Base-by-base conservation (phyloP, 2,329 filamentous ascomycete species). In the Paraconiothyrium brasiliense region DNA sequence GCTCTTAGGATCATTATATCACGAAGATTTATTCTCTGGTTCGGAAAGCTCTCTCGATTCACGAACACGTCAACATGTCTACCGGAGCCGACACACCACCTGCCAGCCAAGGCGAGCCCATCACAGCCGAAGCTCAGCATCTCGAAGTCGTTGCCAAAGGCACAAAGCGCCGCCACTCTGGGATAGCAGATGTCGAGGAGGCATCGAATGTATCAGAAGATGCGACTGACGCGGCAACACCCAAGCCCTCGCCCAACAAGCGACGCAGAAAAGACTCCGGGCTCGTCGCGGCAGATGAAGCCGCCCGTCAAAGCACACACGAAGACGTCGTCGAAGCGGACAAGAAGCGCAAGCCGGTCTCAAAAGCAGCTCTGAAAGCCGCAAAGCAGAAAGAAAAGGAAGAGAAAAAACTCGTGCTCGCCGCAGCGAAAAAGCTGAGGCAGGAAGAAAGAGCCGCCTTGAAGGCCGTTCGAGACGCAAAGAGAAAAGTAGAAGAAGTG, bases 201-300 rank as follows among this genome's bases (percentile, higher is more conserved):
- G 1, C 35, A 39, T 16, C 49, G 7, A 16, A 50, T 2, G 32
- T 22, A n/a, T 27, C 14, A 34, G 7, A 52, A 16, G 16, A 20
- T 27, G 34, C 20, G 1, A 24, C 24, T 13, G 24, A 24, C 39
- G 14, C 43, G 32, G 37, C 24, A 6, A 37, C 32, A 20, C 22
- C 46, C 2, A 3, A 20, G 10, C 13, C 44, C 3, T 16, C 55
- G n/a, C 47, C 35, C 22, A 22, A 47, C 9, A 67, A 66, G 52
- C 65, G 59, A 35, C 51, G 60, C 41, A 57, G 43, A 14, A 57
- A 58, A 39, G 54, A 59, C 2, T 54, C 50, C 34, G 41, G 39
- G 20, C 46, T 47, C 0, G 50, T 58, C 14, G 44, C 60, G 46
- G 51, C 55, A 14, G 50, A 65, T 8, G n/a, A 52, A 6, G 20